Evolutionary conservation across 257 asterid species (phyloP).

Genomic region (Solanum corneliomulleri): DNA sequence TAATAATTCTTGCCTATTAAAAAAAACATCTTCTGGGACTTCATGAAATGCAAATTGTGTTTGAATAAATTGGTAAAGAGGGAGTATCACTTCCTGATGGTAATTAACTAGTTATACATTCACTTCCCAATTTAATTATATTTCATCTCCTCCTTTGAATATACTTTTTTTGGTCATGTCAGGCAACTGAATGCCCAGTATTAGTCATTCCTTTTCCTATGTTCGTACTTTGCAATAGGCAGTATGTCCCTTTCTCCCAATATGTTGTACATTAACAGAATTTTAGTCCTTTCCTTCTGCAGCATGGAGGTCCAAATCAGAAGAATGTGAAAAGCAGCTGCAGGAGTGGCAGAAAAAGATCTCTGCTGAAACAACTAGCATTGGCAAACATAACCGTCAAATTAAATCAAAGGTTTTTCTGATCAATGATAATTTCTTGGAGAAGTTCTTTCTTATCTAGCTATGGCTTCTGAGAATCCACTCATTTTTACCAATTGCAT

Average conservation of each 20-base stretch:
- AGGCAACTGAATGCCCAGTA: neutral
- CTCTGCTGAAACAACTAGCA: conserved; percentile 82
- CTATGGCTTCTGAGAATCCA: neutral
- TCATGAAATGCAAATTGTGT: neutral
- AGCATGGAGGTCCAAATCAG: conserved; percentile 77
- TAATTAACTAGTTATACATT: neutral
- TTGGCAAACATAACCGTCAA: conserved; percentile 81
- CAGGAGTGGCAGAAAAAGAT: conserved; percentile 80
- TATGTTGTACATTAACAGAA: neutral
- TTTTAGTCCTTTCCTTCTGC: conserved; percentile 9
- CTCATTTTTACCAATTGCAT: neutral
- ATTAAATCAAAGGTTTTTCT: conserved; percentile 79
- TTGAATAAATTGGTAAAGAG: neutral
- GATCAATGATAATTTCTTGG: neutral
- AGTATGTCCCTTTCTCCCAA: neutral
- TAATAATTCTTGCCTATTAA: neutral
- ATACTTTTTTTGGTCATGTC: neutral
- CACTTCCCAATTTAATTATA: neutral
- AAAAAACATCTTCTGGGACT: neutral
- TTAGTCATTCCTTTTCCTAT: neutral
- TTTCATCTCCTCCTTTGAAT: neutral
- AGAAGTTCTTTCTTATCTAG: neutral
- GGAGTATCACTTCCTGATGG: neutral
- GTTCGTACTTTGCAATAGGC: neutral
- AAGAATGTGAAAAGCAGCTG: conserved; percentile 74